Percentiles rank a stretch among this genome's conserved stretches.
These are phyloP conservation scores for Pharus latifolius DNA, from an alignment of 176 grass and related monocot species.

Conservation along the genomic window DNA sequence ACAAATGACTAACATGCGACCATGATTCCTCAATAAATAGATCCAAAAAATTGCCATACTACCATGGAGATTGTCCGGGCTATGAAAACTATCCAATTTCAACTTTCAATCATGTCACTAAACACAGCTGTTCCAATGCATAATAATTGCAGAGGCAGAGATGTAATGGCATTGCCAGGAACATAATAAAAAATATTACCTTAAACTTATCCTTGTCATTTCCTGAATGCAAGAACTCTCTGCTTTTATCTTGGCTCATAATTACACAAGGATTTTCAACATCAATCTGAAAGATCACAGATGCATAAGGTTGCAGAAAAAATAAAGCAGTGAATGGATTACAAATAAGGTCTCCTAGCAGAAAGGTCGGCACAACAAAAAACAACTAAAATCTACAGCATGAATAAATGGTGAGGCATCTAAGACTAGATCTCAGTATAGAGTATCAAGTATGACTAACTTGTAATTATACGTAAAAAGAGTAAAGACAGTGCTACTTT, in stretches of 20 bases:
- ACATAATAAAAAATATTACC: slow-evolving; percentile 31
- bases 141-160: not conserved
- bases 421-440: not conserved
- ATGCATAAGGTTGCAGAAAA: slow-evolving; percentile 7
- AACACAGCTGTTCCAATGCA: not conserved
- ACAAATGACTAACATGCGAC: not conserved
- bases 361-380: not conserved
- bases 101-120: not conserved
- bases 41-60: not conserved
- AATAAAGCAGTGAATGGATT: not conserved
- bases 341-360: not conserved
- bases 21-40: not conserved
- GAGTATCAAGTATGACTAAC: not conserved
- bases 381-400: not conserved
- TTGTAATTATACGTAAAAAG: not conserved
- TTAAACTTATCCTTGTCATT: slow-evolving; percentile 93
- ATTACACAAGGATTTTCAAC: slow-evolving; percentile 99
- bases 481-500: not conserved
- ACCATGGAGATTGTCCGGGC: not conserved
- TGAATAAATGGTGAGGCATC: slow-evolving; percentile 1
- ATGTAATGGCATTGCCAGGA: slow-evolving; percentile 1
- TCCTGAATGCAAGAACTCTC: slow-evolving; percentile 94
- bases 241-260: slow-evolving; percentile 97
- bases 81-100: not conserved
- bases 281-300: slow-evolving; percentile 61